A percentile compares a stretch with the other conserved stretches of the same genome.
Evolutionary conservation across 805 yeast genomes (phyloP).

Genomic region (Yamadazyma scolyti): DNA sequence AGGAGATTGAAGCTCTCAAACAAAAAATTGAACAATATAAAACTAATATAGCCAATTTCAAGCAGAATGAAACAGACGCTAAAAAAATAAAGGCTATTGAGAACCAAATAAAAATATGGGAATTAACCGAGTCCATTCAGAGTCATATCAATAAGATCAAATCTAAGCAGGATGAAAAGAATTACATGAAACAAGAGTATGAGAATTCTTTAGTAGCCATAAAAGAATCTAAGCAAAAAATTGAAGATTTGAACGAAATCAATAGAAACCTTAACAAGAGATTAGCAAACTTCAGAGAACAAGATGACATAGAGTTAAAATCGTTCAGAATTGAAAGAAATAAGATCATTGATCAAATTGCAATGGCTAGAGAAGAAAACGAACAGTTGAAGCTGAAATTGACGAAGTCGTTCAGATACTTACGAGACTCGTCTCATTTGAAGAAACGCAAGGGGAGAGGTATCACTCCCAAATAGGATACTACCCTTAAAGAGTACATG

Average conservation of each 20-base stretch:
- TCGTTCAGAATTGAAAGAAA: conserved; percentile 19
- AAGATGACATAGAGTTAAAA: conserved; percentile 17
- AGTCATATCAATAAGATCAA: conserved; percentile 41
- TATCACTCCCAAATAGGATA: conserved; percentile 23
- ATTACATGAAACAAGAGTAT: conserved; percentile 61
- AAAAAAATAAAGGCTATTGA: conserved; percentile 19
- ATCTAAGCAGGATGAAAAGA: conserved; percentile 53
- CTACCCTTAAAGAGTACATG: background rate
- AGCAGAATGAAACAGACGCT: conserved; percentile 18
- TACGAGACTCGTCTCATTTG: conserved; percentile 37
- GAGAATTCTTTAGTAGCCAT: conserved; percentile 49
- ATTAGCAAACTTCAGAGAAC: conserved; percentile 16
- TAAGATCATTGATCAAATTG: conserved; percentile 17
- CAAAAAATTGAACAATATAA: conserved; percentile 23
- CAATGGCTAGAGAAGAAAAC: conserved; percentile 19
- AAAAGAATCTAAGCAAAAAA: conserved; percentile 36
- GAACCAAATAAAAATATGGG: conserved; percentile 41
- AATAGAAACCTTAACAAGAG: conserved; percentile 15
- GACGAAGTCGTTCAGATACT: conserved; percentile 29
- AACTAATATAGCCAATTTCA: conserved; percentile 23
- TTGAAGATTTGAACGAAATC: conserved; percentile 19
- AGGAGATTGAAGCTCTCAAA: conserved; percentile 23
- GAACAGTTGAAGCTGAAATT: conserved; percentile 23
- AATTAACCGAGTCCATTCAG: conserved; percentile 43
- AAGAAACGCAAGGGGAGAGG: conserved; percentile 41